Evolutionary conservation across 208 protist genomes (phyloP).

Genomic region (Sergeia podlipaevii): DNA sequence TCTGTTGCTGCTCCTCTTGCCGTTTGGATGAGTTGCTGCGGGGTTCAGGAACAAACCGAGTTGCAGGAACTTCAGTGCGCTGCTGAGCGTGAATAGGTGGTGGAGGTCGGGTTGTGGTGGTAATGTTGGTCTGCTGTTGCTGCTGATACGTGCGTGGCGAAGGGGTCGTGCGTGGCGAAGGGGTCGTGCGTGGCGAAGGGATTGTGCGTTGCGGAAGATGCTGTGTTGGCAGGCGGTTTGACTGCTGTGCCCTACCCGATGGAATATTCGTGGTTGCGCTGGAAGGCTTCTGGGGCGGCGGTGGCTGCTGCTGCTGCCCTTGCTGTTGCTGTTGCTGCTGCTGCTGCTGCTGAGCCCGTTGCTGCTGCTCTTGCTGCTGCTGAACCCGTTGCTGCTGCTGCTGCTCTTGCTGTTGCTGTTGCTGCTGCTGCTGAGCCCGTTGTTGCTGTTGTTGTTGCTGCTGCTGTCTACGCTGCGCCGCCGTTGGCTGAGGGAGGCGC

Average conservation of each 20-base stretch:
- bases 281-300: neutral
- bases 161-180: too few relatives aligned
- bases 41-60: too few relatives aligned
- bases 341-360: conserved; percentile 1
- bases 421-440: neutral
- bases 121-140: neutral
- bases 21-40: too few relatives aligned
- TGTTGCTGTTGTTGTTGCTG: neutral
- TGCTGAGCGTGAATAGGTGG: too few relatives aligned
- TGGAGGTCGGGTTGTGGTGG: too few relatives aligned
- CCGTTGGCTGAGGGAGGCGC: neutral
- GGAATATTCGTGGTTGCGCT: too few relatives aligned
- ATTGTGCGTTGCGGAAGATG: too few relatives aligned
- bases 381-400: conserved; percentile 6
- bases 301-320: neutral
- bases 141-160: neutral
- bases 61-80: too few relatives aligned
- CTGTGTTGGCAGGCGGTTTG: too few relatives aligned
- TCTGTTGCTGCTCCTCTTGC: too few relatives aligned
- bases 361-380: conserved; percentile 10
- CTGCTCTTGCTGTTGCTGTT: conserved; percentile 10
- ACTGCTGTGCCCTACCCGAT: too few relatives aligned
- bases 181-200: too few relatives aligned
- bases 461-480: neutral
- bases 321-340: conserved; percentile 10